These are phyloP conservation scores for Aspergillus ruber DNA, from an alignment of 2,329 filamentous ascomycete genomes.

Conservation along the genomic window DNA sequence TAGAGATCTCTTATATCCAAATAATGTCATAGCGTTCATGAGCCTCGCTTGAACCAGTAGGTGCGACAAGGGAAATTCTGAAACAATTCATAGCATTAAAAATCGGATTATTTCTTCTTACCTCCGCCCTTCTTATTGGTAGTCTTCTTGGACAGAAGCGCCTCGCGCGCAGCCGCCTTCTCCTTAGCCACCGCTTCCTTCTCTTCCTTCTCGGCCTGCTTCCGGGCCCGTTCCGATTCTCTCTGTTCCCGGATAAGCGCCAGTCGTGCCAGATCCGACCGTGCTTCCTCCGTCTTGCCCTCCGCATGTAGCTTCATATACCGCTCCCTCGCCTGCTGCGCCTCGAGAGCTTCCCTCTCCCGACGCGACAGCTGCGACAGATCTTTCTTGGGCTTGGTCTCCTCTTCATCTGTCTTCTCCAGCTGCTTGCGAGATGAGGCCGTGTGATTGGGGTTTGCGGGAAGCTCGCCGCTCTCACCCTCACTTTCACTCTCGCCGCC, in stretches of 20 bases:
- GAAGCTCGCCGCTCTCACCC: conserved; percentile 37
- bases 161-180: conserved; percentile 29
- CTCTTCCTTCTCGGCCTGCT: conserved; percentile 65
- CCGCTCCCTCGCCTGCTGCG: conserved; percentile 78
- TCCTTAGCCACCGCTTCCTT: conserved; percentile 35
- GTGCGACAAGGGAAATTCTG: background rate
- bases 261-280: conserved; percentile 78
- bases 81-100: background rate
- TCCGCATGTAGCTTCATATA: conserved; percentile 89
- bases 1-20: background rate
- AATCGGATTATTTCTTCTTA: conserved; percentile 13
- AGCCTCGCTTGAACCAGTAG: background rate
- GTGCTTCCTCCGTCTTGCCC: conserved; percentile 94
- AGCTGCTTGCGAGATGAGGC: conserved; percentile 64
- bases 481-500: conserved; percentile 26
- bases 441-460: conserved; percentile 84
- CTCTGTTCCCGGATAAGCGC: conserved; percentile 77
- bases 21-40: background rate
- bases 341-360: conserved; percentile 74
- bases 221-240: conserved; percentile 73
- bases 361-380: conserved; percentile 56
- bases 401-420: conserved; percentile 47
- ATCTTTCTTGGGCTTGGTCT: conserved; percentile 32
- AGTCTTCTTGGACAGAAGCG: conserved; percentile 32
- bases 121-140: conserved; percentile 24